Conservation (phyloP, 306 rosid species). For the Sophora flavescens region DNA sequence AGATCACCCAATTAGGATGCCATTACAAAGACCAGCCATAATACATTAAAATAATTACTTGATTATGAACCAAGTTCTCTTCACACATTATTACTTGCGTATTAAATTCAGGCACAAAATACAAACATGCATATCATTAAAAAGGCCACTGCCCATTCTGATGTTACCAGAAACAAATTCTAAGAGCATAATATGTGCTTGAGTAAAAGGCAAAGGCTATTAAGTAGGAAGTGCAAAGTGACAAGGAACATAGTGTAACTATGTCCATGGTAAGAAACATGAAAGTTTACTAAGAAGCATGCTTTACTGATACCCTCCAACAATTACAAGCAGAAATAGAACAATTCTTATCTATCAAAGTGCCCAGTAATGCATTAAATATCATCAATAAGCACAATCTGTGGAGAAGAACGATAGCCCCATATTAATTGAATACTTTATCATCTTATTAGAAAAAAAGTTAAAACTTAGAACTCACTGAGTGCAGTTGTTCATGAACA, state of each 20-base stretch:
- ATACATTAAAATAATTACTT: slow-evolving; percentile 3
- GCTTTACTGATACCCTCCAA: slow-evolving; percentile 27
- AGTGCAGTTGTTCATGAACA: slow-evolving; percentile 70
- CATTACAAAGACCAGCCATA: slow-evolving; percentile 10
- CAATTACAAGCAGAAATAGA: slow-evolving; percentile 17
- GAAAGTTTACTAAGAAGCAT: not conserved
- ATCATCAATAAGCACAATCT: slow-evolving; percentile 16
- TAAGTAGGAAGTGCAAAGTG: not conserved
- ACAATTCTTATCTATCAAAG: slow-evolving; percentile 18
- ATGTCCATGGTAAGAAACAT: slow-evolving; percentile 10
- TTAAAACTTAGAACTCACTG: slow-evolving; percentile 56
- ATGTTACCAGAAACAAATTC: slow-evolving; percentile 5
- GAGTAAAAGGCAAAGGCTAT: slow-evolving; percentile 27
- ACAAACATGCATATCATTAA: not conserved
- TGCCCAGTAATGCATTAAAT: slow-evolving; percentile 8
- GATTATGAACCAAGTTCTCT: not conserved
- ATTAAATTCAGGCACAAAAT: not conserved
- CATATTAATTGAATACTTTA: slow-evolving; percentile 22
- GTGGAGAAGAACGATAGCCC: not conserved
- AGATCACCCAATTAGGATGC: not conserved
- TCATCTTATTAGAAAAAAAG: slow-evolving; percentile 15
- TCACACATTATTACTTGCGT: not conserved
- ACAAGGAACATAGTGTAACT: not conserved
- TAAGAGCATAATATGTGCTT: not conserved
- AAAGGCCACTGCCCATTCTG: not conserved